Base-by-base conservation (phyloP, 2,329 filamentous ascomycete species). In the Phaeosphaeriaceae sp. region DNA sequence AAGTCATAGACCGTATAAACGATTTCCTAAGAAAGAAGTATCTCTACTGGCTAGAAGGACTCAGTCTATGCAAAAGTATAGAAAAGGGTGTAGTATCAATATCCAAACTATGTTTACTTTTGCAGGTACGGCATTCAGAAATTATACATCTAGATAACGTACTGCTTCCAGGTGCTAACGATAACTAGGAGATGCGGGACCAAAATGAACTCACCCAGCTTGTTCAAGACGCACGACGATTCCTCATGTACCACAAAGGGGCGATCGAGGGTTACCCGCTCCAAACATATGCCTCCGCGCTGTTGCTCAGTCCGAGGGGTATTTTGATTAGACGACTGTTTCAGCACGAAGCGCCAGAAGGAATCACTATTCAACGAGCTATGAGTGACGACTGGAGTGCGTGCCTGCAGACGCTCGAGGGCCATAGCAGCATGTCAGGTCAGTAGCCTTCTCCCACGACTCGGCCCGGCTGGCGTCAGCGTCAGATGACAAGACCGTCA, bases 251-350 rank as follows among this genome's bases (percentile, higher is more conserved):
- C 28, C 54, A 62, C 47, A 59, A 56, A 35, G 11, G 21, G 23
- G 38, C 35, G 37, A 65, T 66, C 18, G 56, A 60, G 44, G 46
- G 38, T 26, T 49, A 17, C 17, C 61, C 63, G 39, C 52, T 68
- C 7, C 63, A 69, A 32, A 20, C 48, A 46, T 67, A 67, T 48
- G 48, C 40, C 29, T 62, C 63, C 29, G 59, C 56, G 6, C 55
- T 68, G 1, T 26, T 63, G 34, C 64, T 60, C 35, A 61, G 60
- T 46, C 62, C 54, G 29, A 43, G 23, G 18, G 12, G 35, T 15
- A 64, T 58, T 33, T 13, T 52, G 17, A 53, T 62, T 2, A 54
- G 56, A 34, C 26, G 29, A 12, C 40, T 52, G 1, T 58, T 58
- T 16, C 29, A 50, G 37, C 30, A 56, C n/a, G 54, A 63, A 54